Base-by-base conservation (phyloP, 164 flowering plant genomes). In the Hamamelis virginiana region DNA sequence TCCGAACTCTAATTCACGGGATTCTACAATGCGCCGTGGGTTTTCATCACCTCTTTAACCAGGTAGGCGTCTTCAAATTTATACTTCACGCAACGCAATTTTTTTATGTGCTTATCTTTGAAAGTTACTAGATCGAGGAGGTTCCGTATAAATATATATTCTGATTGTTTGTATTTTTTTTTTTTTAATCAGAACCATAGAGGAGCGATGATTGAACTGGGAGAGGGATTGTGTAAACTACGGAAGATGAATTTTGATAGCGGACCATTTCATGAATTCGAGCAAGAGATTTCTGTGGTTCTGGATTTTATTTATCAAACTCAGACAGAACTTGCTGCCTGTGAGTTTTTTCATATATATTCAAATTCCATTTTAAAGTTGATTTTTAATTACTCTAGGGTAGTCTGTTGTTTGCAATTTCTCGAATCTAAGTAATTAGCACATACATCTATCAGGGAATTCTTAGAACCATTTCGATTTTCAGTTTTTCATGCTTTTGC, bases 191-290 rank as follows among this genome's bases (percentile, higher is more conserved):
- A 91, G 91, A 94, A 94, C 68, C 98, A 94, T 67, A 85, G 75
- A 66, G 98, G 98, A 56, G 98, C 98, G 0, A 94, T 94, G 98
- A 88, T 94, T 92, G 96, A 94, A 74, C 62, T 93, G 66, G 98
- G 97, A 60, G 98, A 93, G 67, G 97, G 98, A 12, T 41, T 89
- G 1, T 86, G 97, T 68, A 93, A 93, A 84, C 86, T 93, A 11
- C 72, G 87, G 62, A 93, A 89, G 80, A 80, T 93, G 83, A 80
- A 90, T 62, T 91, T 89, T 41, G 62, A 70, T 1, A 75, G 64
- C 8, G 97, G 94, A 11, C 97, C 97, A 0, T 91, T 91, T 71
- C 81, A 71, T 77, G 72, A 79, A 56, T 91, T 91, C 53, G 96
- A 94, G 87, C 64, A 65, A 57, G 89, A 94, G 76, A 81, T 91